Evolutionary conservation across 2,329 filamentous ascomycete genomes (phyloP), one percentile per base, ranked within the genome.

Genomic region (Chaetomium olivaceum): DNA sequence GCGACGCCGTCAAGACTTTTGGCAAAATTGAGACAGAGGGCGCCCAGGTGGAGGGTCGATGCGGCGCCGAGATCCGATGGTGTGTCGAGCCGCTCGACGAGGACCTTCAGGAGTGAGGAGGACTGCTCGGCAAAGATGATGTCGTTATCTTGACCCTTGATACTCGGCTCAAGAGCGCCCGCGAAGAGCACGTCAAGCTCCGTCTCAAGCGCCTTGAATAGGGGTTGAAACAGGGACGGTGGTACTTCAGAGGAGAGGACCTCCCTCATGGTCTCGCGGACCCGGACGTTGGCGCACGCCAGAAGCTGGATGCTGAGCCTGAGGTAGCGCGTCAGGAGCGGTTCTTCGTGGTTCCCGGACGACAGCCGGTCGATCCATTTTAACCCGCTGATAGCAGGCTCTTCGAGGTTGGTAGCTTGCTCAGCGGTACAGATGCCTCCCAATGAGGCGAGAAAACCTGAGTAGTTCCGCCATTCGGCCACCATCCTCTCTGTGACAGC

Each of bases 111-210:
- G 27, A 91, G 79, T 3, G 87, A 86, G 4, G 87, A 86, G 8
- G 87, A 84, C 73, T 91, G 88, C 72, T 90, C 88, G 6, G 87
- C 87, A 75, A 91, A 90, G 1, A 88, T 78, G 25, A 89, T 83
- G 67, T 89, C 86, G 60, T 82, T 83, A 51, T 89, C 87, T 46
- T 82, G 82, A 33, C 80, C 83, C 64, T 82, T 83, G 48, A 82
- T 80, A 5, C 81, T 78, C 1, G 81, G 79, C 68, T 81, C 83
- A 25, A 83, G 77, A 1, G 82, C 82, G 11, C 84, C 85, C 0
- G 85, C 83, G 70, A 89, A 88, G 6, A 90, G 79, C 5, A 85
- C 80, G 58, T 88, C 86, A 2, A 90, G 81, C 74, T 90, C 87
- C 1, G 83, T 81, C 71, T 89, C 87, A 0, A 91, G 78, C n/a